A percentile compares a stretch with the other conserved stretches of the same genome.
Conservation (phyloP, 2,329 filamentous ascomycete species). For the Hymenoscyphus scutula region DNA sequence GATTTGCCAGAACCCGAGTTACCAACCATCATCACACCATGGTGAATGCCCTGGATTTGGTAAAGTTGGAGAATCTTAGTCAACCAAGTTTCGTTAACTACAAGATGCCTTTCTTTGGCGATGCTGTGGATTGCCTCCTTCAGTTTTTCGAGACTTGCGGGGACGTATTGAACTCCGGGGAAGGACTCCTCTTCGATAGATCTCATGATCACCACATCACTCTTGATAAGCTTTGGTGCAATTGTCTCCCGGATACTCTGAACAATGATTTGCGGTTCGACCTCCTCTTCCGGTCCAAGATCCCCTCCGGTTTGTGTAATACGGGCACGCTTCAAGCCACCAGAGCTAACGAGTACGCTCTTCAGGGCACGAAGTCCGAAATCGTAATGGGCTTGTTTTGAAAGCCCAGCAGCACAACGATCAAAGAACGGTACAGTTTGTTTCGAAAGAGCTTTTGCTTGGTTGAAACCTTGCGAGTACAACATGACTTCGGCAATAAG, state of each 20-base stretch:
- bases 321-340: slow-evolving; percentile 86
- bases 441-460: slow-evolving; percentile 89
- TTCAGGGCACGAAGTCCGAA: slow-evolving; percentile 97
- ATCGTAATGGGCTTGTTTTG: slow-evolving; percentile 98
- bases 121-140: slow-evolving; percentile 78
- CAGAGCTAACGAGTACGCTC: slow-evolving; percentile 97
- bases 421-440: slow-evolving; percentile 99
- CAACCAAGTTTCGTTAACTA: slow-evolving; percentile 94
- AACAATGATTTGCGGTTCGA: slow-evolving; percentile 96
- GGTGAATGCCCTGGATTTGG: slow-evolving; percentile 96
- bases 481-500: slow-evolving; percentile 99
- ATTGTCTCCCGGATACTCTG: slow-evolving; percentile 99
- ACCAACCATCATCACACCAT: slow-evolving; percentile 99
- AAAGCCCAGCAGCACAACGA: slow-evolving; percentile 74
- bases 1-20: slow-evolving; percentile 98
- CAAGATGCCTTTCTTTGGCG: slow-evolving; percentile 79
- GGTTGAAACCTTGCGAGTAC: slow-evolving; percentile 98
- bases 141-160: slow-evolving; percentile 78
- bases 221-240: slow-evolving; percentile 91
- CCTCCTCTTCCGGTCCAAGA: slow-evolving; percentile 64
- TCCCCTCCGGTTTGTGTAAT: slow-evolving; percentile 57
- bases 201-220: slow-evolving; percentile 86
- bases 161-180: slow-evolving; percentile 88
- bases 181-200: slow-evolving; percentile 82
- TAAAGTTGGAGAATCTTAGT: slow-evolving; percentile 95